Percentiles rank a stretch among this genome's conserved stretches.
Conservation (phyloP, 1,139 yeast genomes). For the Petasospora rhodanensis region DNA sequence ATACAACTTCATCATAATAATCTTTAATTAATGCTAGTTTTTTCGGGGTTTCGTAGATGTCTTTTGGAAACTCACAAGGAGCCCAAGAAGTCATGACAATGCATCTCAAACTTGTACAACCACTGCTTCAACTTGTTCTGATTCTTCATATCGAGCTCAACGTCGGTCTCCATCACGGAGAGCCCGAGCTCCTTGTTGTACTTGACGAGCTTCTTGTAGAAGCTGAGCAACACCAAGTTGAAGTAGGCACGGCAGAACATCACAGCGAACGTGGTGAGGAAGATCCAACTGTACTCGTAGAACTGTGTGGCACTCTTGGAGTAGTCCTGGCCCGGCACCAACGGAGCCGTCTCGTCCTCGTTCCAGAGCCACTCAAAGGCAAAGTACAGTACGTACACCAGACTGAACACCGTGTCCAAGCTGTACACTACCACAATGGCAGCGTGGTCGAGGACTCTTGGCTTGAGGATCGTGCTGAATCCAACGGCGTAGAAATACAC, state of each 20-base stretch:
- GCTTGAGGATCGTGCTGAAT: slow-evolving; percentile 43
- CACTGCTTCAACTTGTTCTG: slow-evolving; percentile 25
- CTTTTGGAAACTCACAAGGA: neutral
- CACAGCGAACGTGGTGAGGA: slow-evolving; percentile 50
- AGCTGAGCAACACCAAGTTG: slow-evolving; percentile 54
- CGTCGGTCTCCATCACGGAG: slow-evolving; percentile 26
- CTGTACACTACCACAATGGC: slow-evolving; percentile 60
- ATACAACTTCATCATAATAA: too few species aligned
- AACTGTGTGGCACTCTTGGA: slow-evolving; percentile 55
- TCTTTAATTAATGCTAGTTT: too few species aligned
- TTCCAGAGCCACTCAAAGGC: slow-evolving; percentile 68
- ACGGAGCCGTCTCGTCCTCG: slow-evolving; percentile 28
- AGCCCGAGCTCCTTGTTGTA: slow-evolving; percentile 31
- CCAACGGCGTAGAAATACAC: slow-evolving; percentile 69
- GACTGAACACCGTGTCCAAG: slow-evolving; percentile 62
- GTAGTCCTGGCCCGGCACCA: slow-evolving; percentile 24
- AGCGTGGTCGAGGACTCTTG: slow-evolving; percentile 48
- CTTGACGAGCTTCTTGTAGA: slow-evolving; percentile 44
- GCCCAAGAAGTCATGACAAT: slow-evolving; percentile 16
- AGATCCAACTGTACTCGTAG: slow-evolving; percentile 68
- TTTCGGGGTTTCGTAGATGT: too few species aligned
- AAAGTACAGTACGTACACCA: slow-evolving; percentile 70
- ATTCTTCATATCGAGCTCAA: slow-evolving; percentile 32
- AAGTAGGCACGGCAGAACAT: slow-evolving; percentile 60
- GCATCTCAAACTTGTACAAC: slow-evolving; percentile 28